Conservation (phyloP, 192 early-diverging fungal genomes). For the Anaeromyces robustus region DNA sequence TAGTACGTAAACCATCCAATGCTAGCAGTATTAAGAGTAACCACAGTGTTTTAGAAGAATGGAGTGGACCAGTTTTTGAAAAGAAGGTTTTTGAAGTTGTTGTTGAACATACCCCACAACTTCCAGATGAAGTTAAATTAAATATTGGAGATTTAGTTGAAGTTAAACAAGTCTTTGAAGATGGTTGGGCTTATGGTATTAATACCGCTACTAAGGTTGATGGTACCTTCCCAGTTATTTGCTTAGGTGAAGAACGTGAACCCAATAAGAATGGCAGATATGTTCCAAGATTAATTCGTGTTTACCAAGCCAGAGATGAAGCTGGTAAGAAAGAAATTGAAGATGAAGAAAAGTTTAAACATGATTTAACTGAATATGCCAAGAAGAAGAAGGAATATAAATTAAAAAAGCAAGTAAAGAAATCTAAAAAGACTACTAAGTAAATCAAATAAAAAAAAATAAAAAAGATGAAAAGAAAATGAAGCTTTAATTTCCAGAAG, state of each 20-base stretch:
- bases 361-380: background rate
- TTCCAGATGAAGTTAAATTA: background rate
- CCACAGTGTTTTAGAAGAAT: background rate
- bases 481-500: too few relatives aligned
- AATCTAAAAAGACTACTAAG: background rate
- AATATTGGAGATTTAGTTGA: background rate
- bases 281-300: background rate
- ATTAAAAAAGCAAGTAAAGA: background rate
- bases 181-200: background rate
- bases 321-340: background rate
- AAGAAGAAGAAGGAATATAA: background rate
- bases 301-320: background rate
- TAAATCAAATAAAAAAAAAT: too few relatives aligned
- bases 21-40: background rate
- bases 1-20: background rate
- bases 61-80: background rate
- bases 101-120: background rate
- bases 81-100: background rate
- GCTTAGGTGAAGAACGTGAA: background rate
- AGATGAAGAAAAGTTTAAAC: background rate
- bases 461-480: too few relatives aligned
- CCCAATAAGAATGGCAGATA: background rate
- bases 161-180: background rate
- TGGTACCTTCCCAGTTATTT: background rate
- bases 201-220: background rate